Base-by-base conservation (phyloP, 129 eudicot species). In the Flaveria bidentis region DNA sequence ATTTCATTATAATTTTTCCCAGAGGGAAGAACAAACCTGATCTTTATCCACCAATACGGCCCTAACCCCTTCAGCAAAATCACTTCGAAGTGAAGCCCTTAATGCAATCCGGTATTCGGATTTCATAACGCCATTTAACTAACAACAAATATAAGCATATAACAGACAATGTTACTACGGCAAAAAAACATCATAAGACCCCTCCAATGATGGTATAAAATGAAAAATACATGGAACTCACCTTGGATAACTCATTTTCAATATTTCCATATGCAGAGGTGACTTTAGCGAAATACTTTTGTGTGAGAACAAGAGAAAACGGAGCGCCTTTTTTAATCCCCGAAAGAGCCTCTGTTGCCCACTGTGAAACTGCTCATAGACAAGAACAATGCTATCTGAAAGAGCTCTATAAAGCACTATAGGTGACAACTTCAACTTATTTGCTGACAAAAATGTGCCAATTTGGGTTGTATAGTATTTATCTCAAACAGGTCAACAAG, bases 31-130 rank as follows among this genome's bases (percentile, higher is more conserved):
- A 46, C 85, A 63, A 69, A 94, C 98, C 97, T 91, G 98, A 88
- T 91, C 98, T 88, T 94, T 94, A 86, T 94, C 98, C 69, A 94
- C 91, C 80, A 94, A 83, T 49, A 94, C 93, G 17, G 98, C 97
- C 13, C 98, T 89, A 52, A 94, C 98, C 55, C 98, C 98, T 87
- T 94, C 98, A 15, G 90, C 76, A 72, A 94, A 94, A 83, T 94
- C 98, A 82, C 77, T 82, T 73, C 97, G 86, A 30, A 86, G 85
- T 42, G 93, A 75, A 17, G 93, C 86, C 82, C 98, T 94, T 56
- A 91, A 4, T 13, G 98, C 98, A 82, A 91, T 87, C 22, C 96
- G 89, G 77, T 94, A 94, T 85, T 94, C 98, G 12, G 88, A 73
- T 87, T 87, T 94, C 98, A 94, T 91, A 51, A 94, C 98, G 13